Evolutionary conservation across 2,329 filamentous ascomycete species (phyloP), one percentile per base, ranked within the genome.

Genomic region (Pseudohalonectria lignicola): DNA sequence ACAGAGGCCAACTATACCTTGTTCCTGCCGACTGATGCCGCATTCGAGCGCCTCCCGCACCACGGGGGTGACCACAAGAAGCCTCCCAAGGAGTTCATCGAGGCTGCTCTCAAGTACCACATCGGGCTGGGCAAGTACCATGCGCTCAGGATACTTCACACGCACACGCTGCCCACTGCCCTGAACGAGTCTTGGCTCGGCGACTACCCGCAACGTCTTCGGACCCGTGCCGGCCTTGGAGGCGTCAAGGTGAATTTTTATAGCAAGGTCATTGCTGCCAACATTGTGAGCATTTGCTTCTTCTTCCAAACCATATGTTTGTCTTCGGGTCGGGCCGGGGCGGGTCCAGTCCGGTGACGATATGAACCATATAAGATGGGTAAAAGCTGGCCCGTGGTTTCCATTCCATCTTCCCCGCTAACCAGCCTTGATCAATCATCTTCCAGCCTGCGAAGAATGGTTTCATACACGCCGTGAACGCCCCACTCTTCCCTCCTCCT

Each of bases 221-320:
- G 82, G 5, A 73, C 81, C 11, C 75, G 79, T 36, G 61, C 85
- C 20, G 68, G 75, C 1, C 58, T 72, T 7, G 61, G 64, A 2
- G 83, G 83, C 11, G 62, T 88, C 2, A 71, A 69, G 10, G 56
- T 94, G 49, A 94, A 94, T 62, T 84, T 86, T 51, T 83, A 83
- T 59, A 77, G 73, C 60, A 78, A 74, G 45, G 63, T 94, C 25
- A 61, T 87, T 4, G 75, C 71, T 4, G 64, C 75, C 38, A 76
- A 94, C 56, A 74, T 92, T 48, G 79, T 84, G 63, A 45, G 72
- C 59, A 18, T 20, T 30, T 10, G 4, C 17, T 10, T 9, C 4
- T 20, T 4, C 6, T 5, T 5, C 4, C 1, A 16, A n/a, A n/a
- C n/a, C n/a, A n/a, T n/a, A n/a, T n/a, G n/a, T n/a, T n/a, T n/a